These are phyloP conservation scores for Xylogone sp. DNA, from an alignment of 2,329 filamentous ascomycete species.

Conservation along the genomic window DNA sequence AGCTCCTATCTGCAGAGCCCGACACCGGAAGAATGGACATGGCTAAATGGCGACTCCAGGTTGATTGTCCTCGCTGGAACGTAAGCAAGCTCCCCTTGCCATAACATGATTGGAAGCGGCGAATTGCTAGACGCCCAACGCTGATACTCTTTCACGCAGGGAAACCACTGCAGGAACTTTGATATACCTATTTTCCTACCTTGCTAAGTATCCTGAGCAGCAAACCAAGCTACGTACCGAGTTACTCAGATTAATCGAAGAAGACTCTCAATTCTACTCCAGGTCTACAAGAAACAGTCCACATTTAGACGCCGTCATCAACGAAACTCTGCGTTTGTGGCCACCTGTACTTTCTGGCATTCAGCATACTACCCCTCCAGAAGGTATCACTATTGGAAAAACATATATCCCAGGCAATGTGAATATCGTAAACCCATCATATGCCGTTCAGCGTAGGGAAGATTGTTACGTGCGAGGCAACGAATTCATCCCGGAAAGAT, in stretches of 20 bases:
- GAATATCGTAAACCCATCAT: background rate
- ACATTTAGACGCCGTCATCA: conserved; percentile 29
- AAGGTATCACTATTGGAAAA: conserved; percentile 20
- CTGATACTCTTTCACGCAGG: conserved; percentile 10
- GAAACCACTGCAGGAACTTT: conserved; percentile 37
- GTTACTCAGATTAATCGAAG: conserved; percentile 1
- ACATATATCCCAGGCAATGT: conserved; percentile 2
- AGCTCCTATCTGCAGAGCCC: conserved; percentile 1
- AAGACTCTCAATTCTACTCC: no score
- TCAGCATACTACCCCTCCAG: conserved; percentile 29
- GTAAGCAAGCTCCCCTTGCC: no score
- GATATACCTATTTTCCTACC: conserved; percentile 34
- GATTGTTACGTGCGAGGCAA: conserved; percentile 2
- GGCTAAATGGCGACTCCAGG: conserved; percentile 8
- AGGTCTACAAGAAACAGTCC: conserved; percentile 16
- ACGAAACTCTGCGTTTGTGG: conserved; percentile 33
- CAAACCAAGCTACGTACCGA: conserved; percentile 8
- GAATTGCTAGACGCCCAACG: background rate
- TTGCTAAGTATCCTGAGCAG: conserved; percentile 10
- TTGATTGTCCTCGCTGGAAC: conserved; percentile 16
- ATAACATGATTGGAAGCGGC: background rate
- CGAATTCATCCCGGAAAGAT: conserved; percentile 19
- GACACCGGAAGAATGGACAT: background rate
- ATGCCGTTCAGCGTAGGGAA: background rate
- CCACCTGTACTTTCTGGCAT: conserved; percentile 31